Conservation (phyloP, 306 rosid species). For the Calophaca sinica region DNA sequence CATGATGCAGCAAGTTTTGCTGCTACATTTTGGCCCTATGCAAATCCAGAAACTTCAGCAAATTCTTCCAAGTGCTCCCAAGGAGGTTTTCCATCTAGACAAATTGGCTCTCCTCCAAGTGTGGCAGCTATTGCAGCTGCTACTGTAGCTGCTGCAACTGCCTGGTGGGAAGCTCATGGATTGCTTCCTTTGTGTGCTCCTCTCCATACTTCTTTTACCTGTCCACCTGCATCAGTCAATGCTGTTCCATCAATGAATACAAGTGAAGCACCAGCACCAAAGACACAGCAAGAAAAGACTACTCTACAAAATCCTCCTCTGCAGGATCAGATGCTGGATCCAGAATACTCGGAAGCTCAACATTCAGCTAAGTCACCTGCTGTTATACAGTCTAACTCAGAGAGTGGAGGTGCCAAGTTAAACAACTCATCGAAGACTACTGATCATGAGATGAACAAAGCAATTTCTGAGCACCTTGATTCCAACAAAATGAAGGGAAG, state of each 20-base stretch:
- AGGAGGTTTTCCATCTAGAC: slow-evolving; percentile 60
- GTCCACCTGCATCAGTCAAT: slow-evolving; percentile 57
- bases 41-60: slow-evolving; percentile 57
- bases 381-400: slow-evolving; percentile 57
- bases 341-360: slow-evolving; percentile 62
- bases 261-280: slow-evolving; percentile 51
- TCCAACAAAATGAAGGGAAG: slow-evolving; percentile 52
- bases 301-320: slow-evolving; percentile 53
- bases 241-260: slow-evolving; percentile 57
- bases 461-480: slow-evolving; percentile 62
- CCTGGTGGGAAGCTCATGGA: slow-evolving; percentile 98
- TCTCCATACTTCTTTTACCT: slow-evolving; percentile 61
- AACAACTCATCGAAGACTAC: slow-evolving; percentile 52
- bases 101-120: slow-evolving; percentile 68
- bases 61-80: slow-evolving; percentile 58
- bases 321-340: slow-evolving; percentile 59
- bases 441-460: slow-evolving; percentile 55
- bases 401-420: slow-evolving; percentile 63
- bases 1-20: slow-evolving; percentile 87
- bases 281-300: slow-evolving; percentile 52
- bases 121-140: slow-evolving; percentile 81
- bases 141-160: slow-evolving; percentile 81
- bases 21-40: slow-evolving; percentile 78
- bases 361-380: slow-evolving; percentile 60
- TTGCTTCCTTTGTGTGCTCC: slow-evolving; percentile 83